Percentiles rank a stretch among this genome's conserved stretches.
phyloP scores from a whole-genome alignment of 805 yeast genomes.

The Candida vaughaniae region DNA sequence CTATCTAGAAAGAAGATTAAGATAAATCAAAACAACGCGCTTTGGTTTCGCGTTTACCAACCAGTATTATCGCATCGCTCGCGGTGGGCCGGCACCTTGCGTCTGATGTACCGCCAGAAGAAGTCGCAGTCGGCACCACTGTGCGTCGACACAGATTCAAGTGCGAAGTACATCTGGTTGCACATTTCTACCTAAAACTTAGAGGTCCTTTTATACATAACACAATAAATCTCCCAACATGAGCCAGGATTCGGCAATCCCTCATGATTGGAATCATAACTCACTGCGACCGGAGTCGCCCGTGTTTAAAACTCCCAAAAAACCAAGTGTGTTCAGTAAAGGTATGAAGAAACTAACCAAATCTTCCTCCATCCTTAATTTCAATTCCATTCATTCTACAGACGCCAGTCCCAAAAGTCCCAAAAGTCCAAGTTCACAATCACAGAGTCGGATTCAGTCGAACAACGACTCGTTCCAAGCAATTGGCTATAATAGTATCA shows the following conservation, averaged over 20 bases:
- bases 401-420: conserved; percentile 1
- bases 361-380: conserved; percentile 26
- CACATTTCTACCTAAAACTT: no score
- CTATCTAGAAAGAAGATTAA: no score
- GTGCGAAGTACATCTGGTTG: no score
- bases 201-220: no score
- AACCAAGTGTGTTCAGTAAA: conserved; percentile 22
- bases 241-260: background rate
- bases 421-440: background rate
- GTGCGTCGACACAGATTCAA: no score
- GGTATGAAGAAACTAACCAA: conserved; percentile 29
- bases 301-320: conserved; percentile 9
- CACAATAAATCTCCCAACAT: no score
- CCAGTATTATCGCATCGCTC: no score
- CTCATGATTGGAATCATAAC: background rate
- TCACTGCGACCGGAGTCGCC: background rate
- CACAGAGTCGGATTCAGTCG: background rate
- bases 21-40: no score
- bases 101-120: no score
- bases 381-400: conserved; percentile 7
- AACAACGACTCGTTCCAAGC: conserved; percentile 28
- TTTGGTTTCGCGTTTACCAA: no score
- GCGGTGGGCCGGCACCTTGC: no score
- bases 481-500: conserved; percentile 31
- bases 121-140: no score